These are phyloP conservation scores for Pezicula radicicola DNA, from an alignment of 2,329 filamentous ascomycete species.

Conservation along the genomic window DNA sequence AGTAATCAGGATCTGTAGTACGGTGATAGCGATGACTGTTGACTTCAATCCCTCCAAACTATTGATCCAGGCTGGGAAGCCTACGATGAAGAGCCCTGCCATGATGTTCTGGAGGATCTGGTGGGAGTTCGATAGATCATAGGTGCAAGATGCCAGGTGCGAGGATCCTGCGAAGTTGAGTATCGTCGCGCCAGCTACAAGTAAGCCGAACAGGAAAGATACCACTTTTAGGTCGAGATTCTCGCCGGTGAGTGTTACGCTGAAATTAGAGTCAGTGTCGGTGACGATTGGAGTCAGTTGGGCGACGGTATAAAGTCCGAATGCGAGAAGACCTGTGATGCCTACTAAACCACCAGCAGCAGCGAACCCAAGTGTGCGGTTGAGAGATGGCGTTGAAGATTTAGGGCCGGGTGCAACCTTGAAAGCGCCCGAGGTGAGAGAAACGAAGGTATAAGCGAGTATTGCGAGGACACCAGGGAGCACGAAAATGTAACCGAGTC, in stretches of 20 bases:
- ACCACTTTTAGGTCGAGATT: slow-evolving; percentile 14
- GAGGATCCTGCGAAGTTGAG: neutral
- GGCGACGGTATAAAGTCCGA: slow-evolving; percentile 14
- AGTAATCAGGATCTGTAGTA: slow-evolving; percentile 13
- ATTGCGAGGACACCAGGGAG: slow-evolving; percentile 15
- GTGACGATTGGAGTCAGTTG: neutral
- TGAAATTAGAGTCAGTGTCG: slow-evolving; percentile 6
- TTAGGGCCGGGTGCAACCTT: slow-evolving; percentile 5
- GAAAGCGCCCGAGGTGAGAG: slow-evolving; percentile 4
- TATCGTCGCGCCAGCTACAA: slow-evolving; percentile 8
- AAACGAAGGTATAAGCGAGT: slow-evolving; percentile 10
- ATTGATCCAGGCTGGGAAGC: slow-evolving; percentile 15
- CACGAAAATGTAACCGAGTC: slow-evolving; percentile 41
- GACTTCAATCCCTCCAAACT: slow-evolving; percentile 12
- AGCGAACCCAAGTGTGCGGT: slow-evolving; percentile 1
- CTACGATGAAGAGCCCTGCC: slow-evolving; percentile 18
- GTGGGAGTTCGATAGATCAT: slow-evolving; percentile 2
- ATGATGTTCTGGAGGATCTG: slow-evolving; percentile 12
- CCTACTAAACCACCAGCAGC: slow-evolving; percentile 11
- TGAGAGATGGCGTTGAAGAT: slow-evolving; percentile 3
- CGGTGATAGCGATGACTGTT: slow-evolving; percentile 13
- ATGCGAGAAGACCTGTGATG: slow-evolving; percentile 11
- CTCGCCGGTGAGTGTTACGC: slow-evolving; percentile 4
- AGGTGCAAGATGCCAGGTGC: slow-evolving; percentile 6
- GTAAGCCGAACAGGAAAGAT: slow-evolving; percentile 15